phyloP scores from a whole-genome alignment of 306 rosid genomes.

The Cicer bijugum region DNA sequence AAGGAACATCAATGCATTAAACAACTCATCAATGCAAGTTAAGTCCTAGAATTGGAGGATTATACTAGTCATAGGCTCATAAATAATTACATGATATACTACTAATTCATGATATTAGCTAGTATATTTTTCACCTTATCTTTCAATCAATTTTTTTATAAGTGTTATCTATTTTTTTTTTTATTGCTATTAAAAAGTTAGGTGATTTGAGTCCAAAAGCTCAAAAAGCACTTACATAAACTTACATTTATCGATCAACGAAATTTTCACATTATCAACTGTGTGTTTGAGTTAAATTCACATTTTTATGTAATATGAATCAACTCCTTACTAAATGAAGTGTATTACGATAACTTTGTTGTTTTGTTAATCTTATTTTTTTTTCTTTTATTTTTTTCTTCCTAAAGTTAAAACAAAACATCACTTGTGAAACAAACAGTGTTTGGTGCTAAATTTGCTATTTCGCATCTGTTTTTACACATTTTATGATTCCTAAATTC shows the following conservation, averaged over 20 bases:
- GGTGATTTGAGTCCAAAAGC: too few species aligned
- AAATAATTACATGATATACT: constrained; percentile 2
- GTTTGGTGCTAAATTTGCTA: not conserved
- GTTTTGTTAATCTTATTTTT: too few species aligned
- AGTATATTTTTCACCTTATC: not conserved
- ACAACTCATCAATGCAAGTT: constrained; percentile 32
- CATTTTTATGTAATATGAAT: too few species aligned
- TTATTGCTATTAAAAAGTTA: not conserved
- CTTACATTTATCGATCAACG: too few species aligned
- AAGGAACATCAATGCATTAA: constrained; percentile 47
- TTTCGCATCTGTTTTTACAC: not conserved
- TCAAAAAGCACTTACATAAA: too few species aligned
- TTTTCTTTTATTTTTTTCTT: too few species aligned
- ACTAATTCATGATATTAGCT: not conserved
- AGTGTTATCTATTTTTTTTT: not conserved
- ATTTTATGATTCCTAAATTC: not conserved
- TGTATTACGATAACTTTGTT: rapidly evolving
- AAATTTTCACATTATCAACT: too few species aligned
- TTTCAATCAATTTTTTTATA: not conserved
- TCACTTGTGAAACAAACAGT: not conserved
- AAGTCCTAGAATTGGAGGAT: constrained; percentile 11
- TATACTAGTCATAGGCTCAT: constrained; percentile 2
- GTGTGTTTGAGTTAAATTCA: too few species aligned
- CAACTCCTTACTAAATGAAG: too few species aligned
- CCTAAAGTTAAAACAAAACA: not conserved